A percentile compares a stretch with the other conserved stretches of the same genome.
These are phyloP conservation scores for Eimeria maxima DNA, from an alignment of 169 alveolate species.

Conservation along the genomic window DNA sequence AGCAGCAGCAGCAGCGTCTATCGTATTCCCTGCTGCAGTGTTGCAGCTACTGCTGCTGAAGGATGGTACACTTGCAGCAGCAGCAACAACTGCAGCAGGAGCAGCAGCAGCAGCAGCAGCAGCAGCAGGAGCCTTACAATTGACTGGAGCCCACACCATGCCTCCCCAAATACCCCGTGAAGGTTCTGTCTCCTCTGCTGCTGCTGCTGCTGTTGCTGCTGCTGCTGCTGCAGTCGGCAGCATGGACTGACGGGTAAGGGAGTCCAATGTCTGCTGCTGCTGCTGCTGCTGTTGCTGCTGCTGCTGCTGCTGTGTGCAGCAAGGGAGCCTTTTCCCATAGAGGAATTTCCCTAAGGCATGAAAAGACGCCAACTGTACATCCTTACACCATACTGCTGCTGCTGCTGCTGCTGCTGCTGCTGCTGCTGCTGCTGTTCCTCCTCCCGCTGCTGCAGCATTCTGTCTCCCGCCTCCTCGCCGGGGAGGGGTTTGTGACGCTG, in stretches of 20 bases:
- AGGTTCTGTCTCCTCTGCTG: background rate
- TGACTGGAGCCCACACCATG: no score
- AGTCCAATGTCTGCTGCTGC: background rate
- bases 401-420: slow-evolving; percentile 34
- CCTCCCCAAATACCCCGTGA: background rate
- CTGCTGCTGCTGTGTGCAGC: no score
- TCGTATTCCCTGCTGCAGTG: no score
- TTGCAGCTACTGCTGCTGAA: background rate
- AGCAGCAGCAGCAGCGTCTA: no score
- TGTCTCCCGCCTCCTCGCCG: no score
- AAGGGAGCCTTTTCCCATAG: slow-evolving; percentile 8
- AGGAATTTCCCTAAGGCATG: slow-evolving; percentile 3
- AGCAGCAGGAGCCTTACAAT: slow-evolving; percentile 5
- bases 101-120: background rate
- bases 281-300: slow-evolving; percentile 2
- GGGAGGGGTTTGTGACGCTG: no score
- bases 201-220: slow-evolving; percentile 22
- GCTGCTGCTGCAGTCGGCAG: background rate
- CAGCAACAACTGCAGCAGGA: no score
- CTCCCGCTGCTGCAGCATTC: no score
- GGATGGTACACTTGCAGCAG: no score
- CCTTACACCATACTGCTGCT: background rate
- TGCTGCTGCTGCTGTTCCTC: background rate
- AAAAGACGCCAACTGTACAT: background rate
- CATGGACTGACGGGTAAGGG: no score